Conservation (phyloP, 805 yeast genomes). For the Kluyveromyces aestuarii region DNA sequence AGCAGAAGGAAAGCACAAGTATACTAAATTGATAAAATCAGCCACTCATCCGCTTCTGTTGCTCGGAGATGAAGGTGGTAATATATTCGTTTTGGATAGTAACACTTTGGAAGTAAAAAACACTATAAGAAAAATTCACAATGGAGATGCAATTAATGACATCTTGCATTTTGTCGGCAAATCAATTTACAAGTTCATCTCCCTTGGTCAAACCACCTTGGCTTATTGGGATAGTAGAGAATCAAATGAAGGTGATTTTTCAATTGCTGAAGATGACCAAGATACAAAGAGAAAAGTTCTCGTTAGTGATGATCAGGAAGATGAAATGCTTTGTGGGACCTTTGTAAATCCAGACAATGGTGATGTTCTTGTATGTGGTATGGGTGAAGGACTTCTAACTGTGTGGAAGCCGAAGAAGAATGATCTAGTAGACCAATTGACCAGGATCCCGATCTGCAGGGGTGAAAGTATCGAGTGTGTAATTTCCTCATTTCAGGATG, state of each 20-base stretch:
- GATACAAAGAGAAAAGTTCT: conserved; percentile 39
- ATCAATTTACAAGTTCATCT: conserved; percentile 69
- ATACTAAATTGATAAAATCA: conserved; percentile 30
- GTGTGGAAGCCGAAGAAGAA: conserved; percentile 74
- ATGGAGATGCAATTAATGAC: conserved; percentile 69
- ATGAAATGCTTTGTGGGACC: conserved; percentile 73
- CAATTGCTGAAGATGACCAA: conserved; percentile 12
- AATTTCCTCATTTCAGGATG: conserved; percentile 39
- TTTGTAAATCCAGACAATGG: conserved; percentile 57
- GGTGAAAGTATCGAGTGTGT: conserved; percentile 70
- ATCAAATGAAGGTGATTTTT: conserved; percentile 16
- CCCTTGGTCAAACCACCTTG: conserved; percentile 76
- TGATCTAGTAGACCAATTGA: conserved; percentile 65
- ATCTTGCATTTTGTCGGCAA: conserved; percentile 54
- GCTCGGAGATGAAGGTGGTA: conserved; percentile 62
- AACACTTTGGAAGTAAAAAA: conserved; percentile 42
- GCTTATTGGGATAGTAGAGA: conserved; percentile 73
- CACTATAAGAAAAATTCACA: conserved; percentile 45
- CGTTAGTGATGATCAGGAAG: conserved; percentile 84
- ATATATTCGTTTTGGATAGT: conserved; percentile 54
- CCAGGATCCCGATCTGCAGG: conserved; percentile 59
- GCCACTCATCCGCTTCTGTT: conserved; percentile 36
- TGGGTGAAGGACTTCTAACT: conserved; percentile 85
- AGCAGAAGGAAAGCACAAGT: conserved; percentile 12
- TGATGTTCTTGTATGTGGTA: conserved; percentile 65